Conservation (phyloP, 495 filamentous ascomycete genomes). For the Copromyces sp. region DNA sequence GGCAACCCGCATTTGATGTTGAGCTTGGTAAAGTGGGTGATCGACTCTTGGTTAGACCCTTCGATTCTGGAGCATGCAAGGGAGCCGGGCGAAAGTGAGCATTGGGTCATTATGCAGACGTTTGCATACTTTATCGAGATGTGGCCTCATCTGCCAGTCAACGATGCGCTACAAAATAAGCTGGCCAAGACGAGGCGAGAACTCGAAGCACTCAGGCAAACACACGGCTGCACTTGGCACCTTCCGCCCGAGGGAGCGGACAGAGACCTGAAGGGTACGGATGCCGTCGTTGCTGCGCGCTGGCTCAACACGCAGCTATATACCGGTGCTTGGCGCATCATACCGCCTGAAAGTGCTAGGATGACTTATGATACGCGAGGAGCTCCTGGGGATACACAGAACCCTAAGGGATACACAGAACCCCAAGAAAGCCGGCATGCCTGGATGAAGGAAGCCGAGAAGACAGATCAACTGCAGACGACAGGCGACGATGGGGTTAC, state of each 20-base stretch:
- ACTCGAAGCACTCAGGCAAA: slow-evolving; percentile 13
- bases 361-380: background rate
- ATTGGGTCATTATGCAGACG: slow-evolving; percentile 19
- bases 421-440: background rate
- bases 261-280: slow-evolving; percentile 1
- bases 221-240: slow-evolving; percentile 15
- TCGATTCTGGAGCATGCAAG: slow-evolving; percentile 25
- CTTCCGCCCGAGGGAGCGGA: slow-evolving; percentile 7
- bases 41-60: slow-evolving; percentile 21
- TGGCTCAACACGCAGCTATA: slow-evolving; percentile 1
- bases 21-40: slow-evolving; percentile 28
- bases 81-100: slow-evolving; percentile 14
- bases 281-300: background rate
- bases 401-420: background rate
- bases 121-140: slow-evolving; percentile 26
- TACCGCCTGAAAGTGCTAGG: background rate
- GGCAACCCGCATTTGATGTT: slow-evolving; percentile 26
- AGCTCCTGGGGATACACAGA: background rate
- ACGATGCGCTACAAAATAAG: slow-evolving; percentile 15
- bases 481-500: background rate
- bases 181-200: background rate
- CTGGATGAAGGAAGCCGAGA: background rate
- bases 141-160: slow-evolving; percentile 14
- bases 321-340: background rate
- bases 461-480: background rate